Evolutionary conservation across 1,284 basidiomycete species (phyloP).

Genomic region (Cutaneotrichosporon sp.): DNA sequence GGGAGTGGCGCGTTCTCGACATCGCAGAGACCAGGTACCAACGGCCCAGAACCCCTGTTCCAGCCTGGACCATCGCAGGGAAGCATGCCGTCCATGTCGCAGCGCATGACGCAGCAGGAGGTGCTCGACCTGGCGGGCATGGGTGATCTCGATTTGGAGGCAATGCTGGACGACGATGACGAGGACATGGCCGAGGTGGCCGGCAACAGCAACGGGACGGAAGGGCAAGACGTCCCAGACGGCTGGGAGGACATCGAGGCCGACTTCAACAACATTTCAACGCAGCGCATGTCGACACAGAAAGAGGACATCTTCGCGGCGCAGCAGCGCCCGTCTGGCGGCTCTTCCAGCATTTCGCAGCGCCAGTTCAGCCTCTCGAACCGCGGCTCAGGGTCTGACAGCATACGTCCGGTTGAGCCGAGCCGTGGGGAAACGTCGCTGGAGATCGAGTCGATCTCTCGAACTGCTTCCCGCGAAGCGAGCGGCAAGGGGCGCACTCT

Average conservation of each 20-base stretch:
- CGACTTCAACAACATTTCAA: constrained; percentile 14
- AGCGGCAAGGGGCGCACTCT: background rate
- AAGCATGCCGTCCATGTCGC: constrained; percentile 6
- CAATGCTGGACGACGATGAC: constrained; percentile 34
- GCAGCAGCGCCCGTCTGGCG: background rate
- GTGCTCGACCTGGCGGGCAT: constrained; percentile 35
- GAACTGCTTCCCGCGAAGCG: background rate
- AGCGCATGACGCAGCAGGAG: constrained; percentile 35
- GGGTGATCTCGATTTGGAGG: constrained; percentile 30
- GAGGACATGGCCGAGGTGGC: constrained; percentile 9
- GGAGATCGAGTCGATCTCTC: background rate
- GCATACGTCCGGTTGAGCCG: background rate
- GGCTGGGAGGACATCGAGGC: constrained; percentile 20
- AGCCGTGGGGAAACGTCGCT: background rate
- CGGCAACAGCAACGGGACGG: background rate
- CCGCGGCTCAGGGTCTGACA: background rate
- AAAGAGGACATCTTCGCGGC: constrained; percentile 1
- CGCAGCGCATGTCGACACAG: constrained; percentile 22
- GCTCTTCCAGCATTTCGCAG: constrained; percentile 1
- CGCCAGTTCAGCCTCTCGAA: background rate
- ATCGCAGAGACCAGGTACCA: constrained; percentile 7
- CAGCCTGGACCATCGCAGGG: constrained; percentile 21
- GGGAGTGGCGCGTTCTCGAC: background rate
- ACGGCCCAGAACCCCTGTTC: constrained; percentile 31
- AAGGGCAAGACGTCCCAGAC: background rate